Evolutionary conservation across 2,329 filamentous ascomycete genomes (phyloP), one percentile per base, ranked within the genome.

Genomic region (Phaeophleospora eucalypticola): DNA sequence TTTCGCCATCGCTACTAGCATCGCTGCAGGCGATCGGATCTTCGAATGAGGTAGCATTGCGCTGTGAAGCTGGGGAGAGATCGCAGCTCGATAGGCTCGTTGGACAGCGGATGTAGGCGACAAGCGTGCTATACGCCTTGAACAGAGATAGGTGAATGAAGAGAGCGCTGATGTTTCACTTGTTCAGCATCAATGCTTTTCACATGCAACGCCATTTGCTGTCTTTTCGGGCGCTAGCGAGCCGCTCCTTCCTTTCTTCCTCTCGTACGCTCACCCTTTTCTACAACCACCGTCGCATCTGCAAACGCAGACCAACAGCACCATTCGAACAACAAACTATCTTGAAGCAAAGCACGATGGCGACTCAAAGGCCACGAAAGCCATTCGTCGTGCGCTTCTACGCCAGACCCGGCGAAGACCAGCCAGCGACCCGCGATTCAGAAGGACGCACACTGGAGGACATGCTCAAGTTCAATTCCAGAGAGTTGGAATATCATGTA

Each of bases 351-450:
- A 29, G 24, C 24, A 29, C 24, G 12, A 29, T 29, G 24, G 24
- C 24, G 12, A 29, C 6, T 12, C 7, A 29, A 29, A 6, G 24
- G 12, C 12, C 24, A 7, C 7, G 12, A 29, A 6, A 29, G 8
- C 45, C 52, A 4, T 55, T 51, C 36, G 53, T 72, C 49, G 49
- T 70, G n/a, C 60, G 57, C 29, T 80, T 79, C 70, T 80, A 76
- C 60, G 12, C 7, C 24, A 29, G 12, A 12, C 24, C 24, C 12
- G 70, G 73, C 38, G 66, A 69, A 0, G 51, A 60, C 14, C 24
- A 29, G 7, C 24, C 24, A 12, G 33, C 41, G 4, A 48, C 43
- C 3, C 34, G 47, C 3, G 51, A 64, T 45, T 45, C 51, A 4
- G 47, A 60, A 34, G 68, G 68, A 18, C 71, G 75, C 20, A 71